These are phyloP conservation scores for Geotrichum citri-aurantii DNA, from an alignment of 1,139 yeast genomes.

Conservation along the genomic window DNA sequence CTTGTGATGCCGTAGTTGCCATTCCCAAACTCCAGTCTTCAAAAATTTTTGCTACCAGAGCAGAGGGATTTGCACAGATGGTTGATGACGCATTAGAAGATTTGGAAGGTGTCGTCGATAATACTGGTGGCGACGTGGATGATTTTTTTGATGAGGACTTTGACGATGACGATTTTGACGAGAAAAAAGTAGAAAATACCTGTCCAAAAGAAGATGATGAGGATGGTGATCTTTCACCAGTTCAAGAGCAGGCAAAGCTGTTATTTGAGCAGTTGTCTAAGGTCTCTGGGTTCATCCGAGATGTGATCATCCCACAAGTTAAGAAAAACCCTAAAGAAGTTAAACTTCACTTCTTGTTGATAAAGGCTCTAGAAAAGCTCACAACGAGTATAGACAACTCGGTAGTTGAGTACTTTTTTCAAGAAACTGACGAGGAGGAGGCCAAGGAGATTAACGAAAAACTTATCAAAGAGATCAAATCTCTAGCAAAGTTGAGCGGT, in stretches of 20 bases:
- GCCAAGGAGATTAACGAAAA: not conserved
- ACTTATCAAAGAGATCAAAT: constrained; percentile 1
- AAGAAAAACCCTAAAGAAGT: constrained; percentile 9
- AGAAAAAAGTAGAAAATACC: not conserved
- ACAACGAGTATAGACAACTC: constrained; percentile 8
- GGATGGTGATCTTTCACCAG: constrained; percentile 1
- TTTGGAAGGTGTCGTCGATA: constrained; percentile 4
- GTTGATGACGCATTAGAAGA: constrained; percentile 12
- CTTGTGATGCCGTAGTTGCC: constrained; percentile 14
- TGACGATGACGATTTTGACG: constrained; percentile 6
- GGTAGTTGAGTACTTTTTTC: constrained; percentile 8
- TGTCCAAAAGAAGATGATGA: not conserved
- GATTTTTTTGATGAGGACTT: constrained; percentile 10
- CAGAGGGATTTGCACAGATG: constrained; percentile 5
- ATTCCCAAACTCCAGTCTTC: constrained; percentile 12
- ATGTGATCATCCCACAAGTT: constrained; percentile 5
- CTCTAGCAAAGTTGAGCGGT: constrained; percentile 1
- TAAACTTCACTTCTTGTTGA: constrained; percentile 3
- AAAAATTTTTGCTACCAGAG: constrained; percentile 13
- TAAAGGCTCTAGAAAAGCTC: constrained; percentile 1
- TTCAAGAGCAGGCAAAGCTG: constrained; percentile 5
- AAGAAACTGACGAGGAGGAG: constrained; percentile 7
- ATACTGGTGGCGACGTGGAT: constrained; percentile 1
- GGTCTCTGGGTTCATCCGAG: constrained; percentile 2
- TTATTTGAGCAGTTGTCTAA: not conserved